Evolutionary conservation across 805 yeast genomes (phyloP), one percentile per base, ranked within the genome.

Genomic region (Priceomyces haplophilus): DNA sequence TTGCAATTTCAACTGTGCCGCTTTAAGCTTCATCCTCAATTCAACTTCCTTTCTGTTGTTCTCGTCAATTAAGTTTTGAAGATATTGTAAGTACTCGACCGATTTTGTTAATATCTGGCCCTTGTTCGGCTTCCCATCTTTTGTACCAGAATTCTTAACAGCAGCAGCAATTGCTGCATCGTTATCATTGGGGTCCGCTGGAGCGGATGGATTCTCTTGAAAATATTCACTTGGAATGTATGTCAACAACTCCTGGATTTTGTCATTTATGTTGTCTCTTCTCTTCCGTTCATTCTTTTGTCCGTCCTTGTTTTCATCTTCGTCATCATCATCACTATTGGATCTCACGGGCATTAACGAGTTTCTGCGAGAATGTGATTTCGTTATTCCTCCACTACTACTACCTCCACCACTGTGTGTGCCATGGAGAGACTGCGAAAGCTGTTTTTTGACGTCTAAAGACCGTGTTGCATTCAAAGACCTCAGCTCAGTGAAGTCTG

Each of bases 121-220:
- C 62, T 86, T 86, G 55, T 85, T 85, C 0, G 95, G 95, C 51
- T 83, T 85, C 2, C 91, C 93, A 53, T 85, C 91, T 49, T 82
- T 84, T 0, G 91, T 85, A 0, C 91, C 91, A 4, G 67, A 54
- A 37, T 58, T 62, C 41, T 56, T 61, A 37, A 58, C 50, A 1
- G 64, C 62, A 2, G 61, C 55, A n/a, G 64, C 64, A 19, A 58
- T 54, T 16, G 50, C 59, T 8, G 55, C 59, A 5, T 60, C 64
- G 20, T 50, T 48, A 15, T 44, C 49, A 21, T 47, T 49, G 29
- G 37, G 44, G 13, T 40, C 42, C 19, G 32, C 44, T 13, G 40
- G 48, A 13, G 13, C 31, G 4, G 35, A 20, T 45, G 49, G 41
- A n/a, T 50, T 45, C 15, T 48, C 74, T n/a, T 53, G 59, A 52